Base-by-base conservation (phyloP, 257 asterid species). In the Mitragyna speciosa region DNA sequence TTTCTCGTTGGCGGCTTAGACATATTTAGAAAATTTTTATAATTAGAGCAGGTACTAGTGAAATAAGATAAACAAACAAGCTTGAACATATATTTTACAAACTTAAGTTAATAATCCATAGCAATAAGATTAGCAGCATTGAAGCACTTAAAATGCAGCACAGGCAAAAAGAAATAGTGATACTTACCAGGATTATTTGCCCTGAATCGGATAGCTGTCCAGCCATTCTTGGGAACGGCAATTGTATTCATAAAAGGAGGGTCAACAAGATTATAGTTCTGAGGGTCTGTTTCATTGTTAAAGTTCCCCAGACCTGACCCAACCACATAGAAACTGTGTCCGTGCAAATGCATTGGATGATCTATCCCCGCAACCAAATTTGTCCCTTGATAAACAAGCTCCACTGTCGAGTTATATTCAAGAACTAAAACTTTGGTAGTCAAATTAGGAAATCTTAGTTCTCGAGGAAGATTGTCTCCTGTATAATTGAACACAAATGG, bases 301-400 rank as follows among this genome's bases (percentile, higher is more conserved):
- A 78, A 89, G 56, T 89, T 89, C 2, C 92, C 92, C 1, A 87
- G 73, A 11, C 92, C 92, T 76, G 78, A 85, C 2, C 92, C 90
- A 31, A 89, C 89, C 0, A 87, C 80, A 6, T 80, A 87, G 74
- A 87, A 87, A 65, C 78, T 84, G 61, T 80, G 85, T 58, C 89
- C 92, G 68, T 87, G 92, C 14, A 87, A 80, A 85, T 89, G 92
- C 28, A 89, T 84, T 2, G 92, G 92, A 58, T 87, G 92, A 51
- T 77, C 78, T 33, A 85, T 83, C 70, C 84, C 88, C 0, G 87
- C 87, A 0, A 86, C 84, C 59, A 89, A 85, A 65, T 82, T 83
- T 0, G 92, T 89, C 43, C 84, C 88, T 78, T 89, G 90, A 72
- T 87, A 51, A 41, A 89, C 86, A 3, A 89, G 8, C 86, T 89